These are phyloP conservation scores for Phaffia rhodozyma DNA, from an alignment of 1,284 basidiomycete species.

Conservation along the genomic window DNA sequence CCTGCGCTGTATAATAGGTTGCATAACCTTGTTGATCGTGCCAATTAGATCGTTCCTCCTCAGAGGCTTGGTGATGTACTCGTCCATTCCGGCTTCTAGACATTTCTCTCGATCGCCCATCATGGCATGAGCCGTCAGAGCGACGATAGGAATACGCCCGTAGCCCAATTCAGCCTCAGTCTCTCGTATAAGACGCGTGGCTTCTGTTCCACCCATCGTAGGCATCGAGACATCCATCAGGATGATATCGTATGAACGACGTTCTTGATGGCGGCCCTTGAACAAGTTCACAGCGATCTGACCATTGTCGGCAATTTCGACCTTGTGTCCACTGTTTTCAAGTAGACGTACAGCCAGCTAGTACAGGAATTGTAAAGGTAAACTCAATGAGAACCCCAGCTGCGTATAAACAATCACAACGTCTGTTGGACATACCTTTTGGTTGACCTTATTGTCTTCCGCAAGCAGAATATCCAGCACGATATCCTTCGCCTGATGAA, in stretches of 20 bases:
- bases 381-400: not conserved
- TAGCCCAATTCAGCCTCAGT: slow-evolving; percentile 68
- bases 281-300: slow-evolving; percentile 70
- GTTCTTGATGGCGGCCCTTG: slow-evolving; percentile 59
- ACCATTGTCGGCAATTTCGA: slow-evolving; percentile 93
- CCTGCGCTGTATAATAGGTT: not conserved
- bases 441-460: slow-evolving; percentile 96
- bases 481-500: slow-evolving; percentile 48
- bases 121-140: slow-evolving; percentile 47
- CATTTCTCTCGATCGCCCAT: slow-evolving; percentile 90
- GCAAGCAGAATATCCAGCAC: slow-evolving; percentile 90
- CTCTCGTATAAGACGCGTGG: slow-evolving; percentile 62
- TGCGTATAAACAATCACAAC: too few relatives aligned
- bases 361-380: slow-evolving; percentile 18
- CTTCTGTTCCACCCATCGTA: slow-evolving; percentile 75
- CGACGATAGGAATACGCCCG: slow-evolving; percentile 75
- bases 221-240: slow-evolving; percentile 98
- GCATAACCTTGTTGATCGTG: slow-evolving; percentile 33
- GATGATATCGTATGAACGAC: slow-evolving; percentile 71
- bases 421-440: slow-evolving; percentile 43
- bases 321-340: slow-evolving; percentile 89
- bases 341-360: slow-evolving; percentile 83
- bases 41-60: slow-evolving; percentile 33
- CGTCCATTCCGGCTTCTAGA: slow-evolving; percentile 74
- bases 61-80: slow-evolving; percentile 41